Base-by-base conservation (phyloP, 495 filamentous ascomycete species). In the Lepraria neglecta region DNA sequence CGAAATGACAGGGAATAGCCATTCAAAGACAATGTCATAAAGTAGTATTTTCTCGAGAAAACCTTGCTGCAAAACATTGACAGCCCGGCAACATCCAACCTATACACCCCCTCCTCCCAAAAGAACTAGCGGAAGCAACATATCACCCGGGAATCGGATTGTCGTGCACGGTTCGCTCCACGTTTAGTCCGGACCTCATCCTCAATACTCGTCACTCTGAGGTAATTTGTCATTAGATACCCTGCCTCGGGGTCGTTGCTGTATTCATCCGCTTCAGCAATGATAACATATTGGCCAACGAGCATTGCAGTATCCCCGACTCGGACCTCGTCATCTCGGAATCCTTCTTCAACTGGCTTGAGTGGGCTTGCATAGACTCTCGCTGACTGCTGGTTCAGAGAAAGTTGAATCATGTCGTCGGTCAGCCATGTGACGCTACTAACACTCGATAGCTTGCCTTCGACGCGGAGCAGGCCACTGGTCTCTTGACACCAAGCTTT, bases 331-430 rank as follows among this genome's bases (percentile, higher is more conserved):
- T 64, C 64, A 14, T 60, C 43, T 27, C 64, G 56, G 30, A 59
- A 45, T 3, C 30, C 60, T 60, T 66, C 64, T 33, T 30, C 58
- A 3, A 73, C 66, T 19, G 59, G 44, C 24, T 68, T 56, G 3
- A 73, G 53, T 15, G 70, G 69, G 28, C 62, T 64, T 9, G 68
- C 66, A 54, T 68, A 65, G 31, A 69, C 60, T 53, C 59, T 64
- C 19, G 58, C 55, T 3, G 56, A 28, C 40, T 68, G 56, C 4
- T 60, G 59, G 1, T 66, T 38, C 14, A 73, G 52, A 2, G 51
- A 52, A 31, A 75, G 48, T 42, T 73, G 63, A 33, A 70, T 52
- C 10, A 67, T 40, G 21, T 62, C 50, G n/a, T 64, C 64, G 3
- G 57, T 55, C 27, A 64, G 43, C 71, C 70, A 72, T 24, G 15